Percentiles rank a stretch among this genome's conserved stretches.
Conservation (phyloP, 2,329 filamentous ascomycete species). For the Pestalotiopsis sp. region DNA sequence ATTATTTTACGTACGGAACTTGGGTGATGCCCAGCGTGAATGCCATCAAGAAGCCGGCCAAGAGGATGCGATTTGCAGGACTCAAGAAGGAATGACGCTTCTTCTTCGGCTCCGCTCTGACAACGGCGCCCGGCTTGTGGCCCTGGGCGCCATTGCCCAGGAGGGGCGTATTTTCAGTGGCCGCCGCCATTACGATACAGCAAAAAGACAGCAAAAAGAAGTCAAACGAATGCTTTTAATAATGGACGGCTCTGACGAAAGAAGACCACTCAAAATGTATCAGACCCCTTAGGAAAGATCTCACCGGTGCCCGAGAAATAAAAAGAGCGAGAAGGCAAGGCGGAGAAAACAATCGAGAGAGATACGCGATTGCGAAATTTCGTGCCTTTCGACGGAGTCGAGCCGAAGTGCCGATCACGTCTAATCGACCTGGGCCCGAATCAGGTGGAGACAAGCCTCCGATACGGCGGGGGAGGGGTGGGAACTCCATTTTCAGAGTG, state of each 20-base stretch:
- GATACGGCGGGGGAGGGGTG: neutral
- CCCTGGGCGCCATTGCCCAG: constrained; percentile 6
- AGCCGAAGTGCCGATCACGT: neutral
- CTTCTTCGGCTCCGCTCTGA: neutral
- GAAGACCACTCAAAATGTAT: neutral
- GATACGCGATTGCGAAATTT: neutral
- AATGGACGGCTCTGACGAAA: neutral
- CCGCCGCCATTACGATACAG: constrained; percentile 4
- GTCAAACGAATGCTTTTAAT: neutral
- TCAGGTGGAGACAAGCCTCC: neutral
- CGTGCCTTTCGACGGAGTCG: neutral
- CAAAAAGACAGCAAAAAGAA: neutral
- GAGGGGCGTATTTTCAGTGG: constrained; percentile 22
- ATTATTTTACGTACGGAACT: constrained; percentile 7
- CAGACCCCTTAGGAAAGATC: neutral
- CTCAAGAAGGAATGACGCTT: neutral
- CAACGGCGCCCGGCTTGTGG: neutral
- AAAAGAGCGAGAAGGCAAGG: neutral
- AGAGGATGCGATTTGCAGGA: constrained; percentile 7
- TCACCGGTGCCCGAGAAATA: neutral
- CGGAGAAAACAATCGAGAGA: neutral
- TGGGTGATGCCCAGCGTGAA: constrained; percentile 11
- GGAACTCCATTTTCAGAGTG: neutral
- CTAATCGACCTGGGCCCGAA: neutral
- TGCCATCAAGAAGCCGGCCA: constrained; percentile 11